Evolutionary conservation across 345 rosid genomes (phyloP).

Genomic region (Carallia brachiata): DNA sequence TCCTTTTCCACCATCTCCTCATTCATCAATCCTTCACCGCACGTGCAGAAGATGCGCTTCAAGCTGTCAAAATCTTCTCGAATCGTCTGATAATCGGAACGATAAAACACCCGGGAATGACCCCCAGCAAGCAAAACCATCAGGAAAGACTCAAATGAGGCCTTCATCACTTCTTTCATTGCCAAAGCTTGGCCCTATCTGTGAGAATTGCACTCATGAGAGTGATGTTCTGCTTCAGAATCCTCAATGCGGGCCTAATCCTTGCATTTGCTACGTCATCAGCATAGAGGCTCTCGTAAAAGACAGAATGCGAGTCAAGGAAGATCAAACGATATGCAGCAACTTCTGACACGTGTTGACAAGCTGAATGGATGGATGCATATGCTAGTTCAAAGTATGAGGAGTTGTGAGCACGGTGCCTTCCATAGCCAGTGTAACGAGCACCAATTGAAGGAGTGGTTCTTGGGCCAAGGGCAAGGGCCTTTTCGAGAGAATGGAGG

Average conservation of each 20-base stretch:
- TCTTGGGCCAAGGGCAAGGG: conserved; percentile 66
- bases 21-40: conserved; percentile 71
- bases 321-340: conserved; percentile 79
- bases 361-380: conserved; percentile 60
- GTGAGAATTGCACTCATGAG: conserved; percentile 65
- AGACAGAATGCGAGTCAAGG: conserved; percentile 62
- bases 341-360: conserved; percentile 81
- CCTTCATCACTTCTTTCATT: conserved; percentile 71
- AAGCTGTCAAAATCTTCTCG: conserved; percentile 71
- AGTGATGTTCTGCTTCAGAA: conserved; percentile 69
- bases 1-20: conserved; percentile 67
- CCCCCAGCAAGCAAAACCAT: conserved; percentile 91
- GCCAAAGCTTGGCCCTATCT: conserved; percentile 73
- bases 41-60: conserved; percentile 60
- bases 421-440: conserved; percentile 15
- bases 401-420: conserved; percentile 28
- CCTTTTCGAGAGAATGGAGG: conserved; percentile 77
- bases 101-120: conserved; percentile 45
- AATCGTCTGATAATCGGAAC: conserved; percentile 52
- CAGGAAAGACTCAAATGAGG: conserved; percentile 71
- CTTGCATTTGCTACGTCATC: conserved; percentile 60
- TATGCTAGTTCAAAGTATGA: conserved; percentile 58
- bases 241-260: conserved; percentile 53
- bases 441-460: conserved; percentile 18
- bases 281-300: conserved; percentile 66